phyloP scores from a whole-genome alignment of 2,329 filamentous ascomycete genomes.

The Verticillium longisporum region DNA sequence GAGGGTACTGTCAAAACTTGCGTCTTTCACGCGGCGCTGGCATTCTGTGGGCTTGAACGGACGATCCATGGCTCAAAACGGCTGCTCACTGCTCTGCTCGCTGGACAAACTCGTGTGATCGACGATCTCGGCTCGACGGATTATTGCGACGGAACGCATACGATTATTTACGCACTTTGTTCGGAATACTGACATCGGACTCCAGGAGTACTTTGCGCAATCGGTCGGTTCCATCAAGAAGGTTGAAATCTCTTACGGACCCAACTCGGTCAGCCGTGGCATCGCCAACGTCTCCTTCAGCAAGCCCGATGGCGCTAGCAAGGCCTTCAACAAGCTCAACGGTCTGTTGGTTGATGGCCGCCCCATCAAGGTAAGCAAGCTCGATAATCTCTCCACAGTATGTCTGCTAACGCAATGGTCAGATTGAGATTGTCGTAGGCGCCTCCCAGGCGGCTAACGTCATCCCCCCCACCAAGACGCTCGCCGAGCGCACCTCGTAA shows the following conservation, averaged over 20 bases:
- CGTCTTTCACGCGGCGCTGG: background rate
- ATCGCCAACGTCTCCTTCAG: slow-evolving; percentile 85
- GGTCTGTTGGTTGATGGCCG: slow-evolving; percentile 84
- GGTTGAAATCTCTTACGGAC: slow-evolving; percentile 87
- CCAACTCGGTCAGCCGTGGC: slow-evolving; percentile 84
- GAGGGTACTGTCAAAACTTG: background rate
- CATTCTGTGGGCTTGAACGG: background rate
- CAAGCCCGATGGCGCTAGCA: slow-evolving; percentile 73
- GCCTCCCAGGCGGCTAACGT: slow-evolving; percentile 64
- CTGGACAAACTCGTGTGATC: slow-evolving; percentile 10
- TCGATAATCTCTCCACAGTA: background rate
- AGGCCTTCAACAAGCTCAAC: slow-evolving; percentile 78
- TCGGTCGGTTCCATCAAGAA: slow-evolving; percentile 86
- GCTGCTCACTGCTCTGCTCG: slow-evolving; percentile 29
- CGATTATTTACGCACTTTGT: slow-evolving; percentile 21
- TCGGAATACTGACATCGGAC: slow-evolving; percentile 58
- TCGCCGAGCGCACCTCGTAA: slow-evolving; percentile 75
- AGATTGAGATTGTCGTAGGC: slow-evolving; percentile 89
- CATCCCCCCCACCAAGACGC: slow-evolving; percentile 58
- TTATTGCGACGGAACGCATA: slow-evolving; percentile 10
- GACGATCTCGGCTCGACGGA: background rate
- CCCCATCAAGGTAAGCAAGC: slow-evolving; percentile 71
- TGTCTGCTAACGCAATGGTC: slow-evolving; percentile 15
- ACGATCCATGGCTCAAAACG: background rate
- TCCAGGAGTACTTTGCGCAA: slow-evolving; percentile 93